Evolutionary conservation across 768 basidiomycete species (phyloP).

Genomic region (Lepiota subincarnata): DNA sequence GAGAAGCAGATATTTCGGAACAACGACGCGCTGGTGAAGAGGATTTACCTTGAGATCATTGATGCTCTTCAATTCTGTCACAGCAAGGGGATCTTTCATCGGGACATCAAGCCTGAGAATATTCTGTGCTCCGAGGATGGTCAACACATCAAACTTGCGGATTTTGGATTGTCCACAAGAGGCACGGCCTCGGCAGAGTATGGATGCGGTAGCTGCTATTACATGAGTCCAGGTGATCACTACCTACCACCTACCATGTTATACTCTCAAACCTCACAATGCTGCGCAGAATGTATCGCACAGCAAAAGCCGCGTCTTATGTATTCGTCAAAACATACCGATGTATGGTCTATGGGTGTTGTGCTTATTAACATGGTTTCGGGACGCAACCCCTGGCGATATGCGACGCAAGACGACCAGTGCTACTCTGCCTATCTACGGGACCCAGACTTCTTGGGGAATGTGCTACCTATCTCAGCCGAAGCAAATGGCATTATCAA

Average conservation of each 20-base stretch:
- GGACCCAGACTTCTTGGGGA: constrained; percentile 58
- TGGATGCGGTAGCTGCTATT: constrained; percentile 56
- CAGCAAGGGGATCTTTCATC: constrained; percentile 66
- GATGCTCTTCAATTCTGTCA: constrained; percentile 79
- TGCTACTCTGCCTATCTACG: constrained; percentile 62
- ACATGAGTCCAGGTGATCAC: constrained; percentile 65
- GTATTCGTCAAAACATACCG: constrained; percentile 60
- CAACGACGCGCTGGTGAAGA: constrained; percentile 59
- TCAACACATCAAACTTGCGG: constrained; percentile 55
- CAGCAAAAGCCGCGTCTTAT: constrained; percentile 33
- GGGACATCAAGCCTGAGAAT: constrained; percentile 87
- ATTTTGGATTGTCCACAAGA: constrained; percentile 71
- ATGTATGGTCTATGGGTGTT: constrained; percentile 74
- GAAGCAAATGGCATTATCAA: constrained; percentile 64
- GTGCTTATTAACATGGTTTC: constrained; percentile 82
- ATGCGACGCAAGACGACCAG: constrained; percentile 61
- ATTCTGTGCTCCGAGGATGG: constrained; percentile 58
- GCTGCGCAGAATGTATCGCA: constrained; percentile 47
- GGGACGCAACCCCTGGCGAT: constrained; percentile 74
- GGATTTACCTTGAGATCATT: constrained; percentile 72
- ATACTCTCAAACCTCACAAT: constrained; percentile 11
- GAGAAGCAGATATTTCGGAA: constrained; percentile 47
- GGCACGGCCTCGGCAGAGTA: constrained; percentile 42
- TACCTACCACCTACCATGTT: constrained; percentile 1
- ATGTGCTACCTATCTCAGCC: constrained; percentile 17